phyloP scores from a whole-genome alignment of 129 eudicot genomes.

The Lonicera japonica region DNA sequence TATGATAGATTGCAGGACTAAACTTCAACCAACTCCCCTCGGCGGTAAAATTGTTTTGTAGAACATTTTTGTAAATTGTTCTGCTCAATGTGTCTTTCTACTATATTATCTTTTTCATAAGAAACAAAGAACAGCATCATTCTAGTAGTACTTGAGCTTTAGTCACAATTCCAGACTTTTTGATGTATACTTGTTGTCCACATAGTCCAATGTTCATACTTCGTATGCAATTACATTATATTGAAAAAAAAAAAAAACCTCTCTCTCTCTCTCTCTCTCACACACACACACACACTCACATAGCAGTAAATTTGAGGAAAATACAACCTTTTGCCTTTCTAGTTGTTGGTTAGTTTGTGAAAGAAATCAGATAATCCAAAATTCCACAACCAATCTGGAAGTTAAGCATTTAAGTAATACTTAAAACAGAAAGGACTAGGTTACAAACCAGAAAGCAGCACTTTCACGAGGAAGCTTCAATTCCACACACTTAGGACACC shows the following conservation, averaged over 20 bases:
- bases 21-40: neutral
- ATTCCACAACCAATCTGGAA: neutral
- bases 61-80: neutral
- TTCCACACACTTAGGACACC: constrained; percentile 87
- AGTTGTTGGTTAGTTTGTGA: neutral
- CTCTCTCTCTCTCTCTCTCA: neutral
- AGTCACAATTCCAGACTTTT: neutral
- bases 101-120: no score
- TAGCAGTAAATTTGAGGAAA: neutral
- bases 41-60: neutral
- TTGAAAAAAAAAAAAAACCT: no score
- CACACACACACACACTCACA: neutral
- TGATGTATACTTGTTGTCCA: neutral
- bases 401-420: neutral
- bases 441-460: constrained; percentile 89
- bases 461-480: constrained; percentile 87
- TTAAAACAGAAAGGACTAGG: constrained; percentile 6
- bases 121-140: no score
- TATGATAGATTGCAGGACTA: neutral
- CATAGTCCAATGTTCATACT: no score
- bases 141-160: neutral
- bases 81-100: neutral
- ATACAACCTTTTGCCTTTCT: no score
- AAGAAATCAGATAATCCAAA: neutral
- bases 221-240: no score